Percentiles rank a stretch among this genome's conserved stretches.
Conservation (phyloP, 2,329 filamentous ascomycete genomes). For the Exophiala sp. region DNA sequence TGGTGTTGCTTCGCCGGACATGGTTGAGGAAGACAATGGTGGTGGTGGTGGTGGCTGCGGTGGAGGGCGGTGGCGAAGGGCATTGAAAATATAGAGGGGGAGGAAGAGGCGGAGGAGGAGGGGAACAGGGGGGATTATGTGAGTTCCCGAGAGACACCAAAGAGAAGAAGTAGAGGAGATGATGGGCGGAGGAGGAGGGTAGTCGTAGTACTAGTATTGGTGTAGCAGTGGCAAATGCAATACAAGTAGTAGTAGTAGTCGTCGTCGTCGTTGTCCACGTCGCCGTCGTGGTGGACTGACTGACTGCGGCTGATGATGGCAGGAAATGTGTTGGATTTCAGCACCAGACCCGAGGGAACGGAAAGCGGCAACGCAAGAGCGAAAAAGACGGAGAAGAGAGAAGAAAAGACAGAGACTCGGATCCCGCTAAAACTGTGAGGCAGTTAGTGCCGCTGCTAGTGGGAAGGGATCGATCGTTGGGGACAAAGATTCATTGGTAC, state of each 20-base stretch:
- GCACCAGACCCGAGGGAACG: not conserved
- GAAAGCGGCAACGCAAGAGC: not conserved
- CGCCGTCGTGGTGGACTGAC: too few relatives aligned
- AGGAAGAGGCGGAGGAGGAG: not conserved
- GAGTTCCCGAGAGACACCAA: not conserved
- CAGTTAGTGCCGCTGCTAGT: not conserved
- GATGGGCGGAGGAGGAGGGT: too few relatives aligned
- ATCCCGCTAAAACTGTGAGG: not conserved
- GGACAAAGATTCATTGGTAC: too few relatives aligned
- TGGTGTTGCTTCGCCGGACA: conserved; percentile 3
- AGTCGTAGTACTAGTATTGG: too few relatives aligned
- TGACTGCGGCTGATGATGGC: too few relatives aligned
- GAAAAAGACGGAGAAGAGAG: not conserved
- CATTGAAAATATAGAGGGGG: not conserved
- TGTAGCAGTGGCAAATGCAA: too few relatives aligned
- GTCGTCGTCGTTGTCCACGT: too few relatives aligned
- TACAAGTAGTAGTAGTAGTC: too few relatives aligned
- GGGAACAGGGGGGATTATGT: too few relatives aligned
- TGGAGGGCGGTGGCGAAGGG: not conserved
- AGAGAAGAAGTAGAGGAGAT: too few relatives aligned
- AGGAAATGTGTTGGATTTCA: too few relatives aligned
- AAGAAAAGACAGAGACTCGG: not conserved
- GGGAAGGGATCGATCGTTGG: not conserved
- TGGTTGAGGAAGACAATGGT: not conserved
- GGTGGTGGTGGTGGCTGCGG: not conserved